Conservation (phyloP, 2,329 filamentous ascomycete species). For the Claviceps spartinae region DNA sequence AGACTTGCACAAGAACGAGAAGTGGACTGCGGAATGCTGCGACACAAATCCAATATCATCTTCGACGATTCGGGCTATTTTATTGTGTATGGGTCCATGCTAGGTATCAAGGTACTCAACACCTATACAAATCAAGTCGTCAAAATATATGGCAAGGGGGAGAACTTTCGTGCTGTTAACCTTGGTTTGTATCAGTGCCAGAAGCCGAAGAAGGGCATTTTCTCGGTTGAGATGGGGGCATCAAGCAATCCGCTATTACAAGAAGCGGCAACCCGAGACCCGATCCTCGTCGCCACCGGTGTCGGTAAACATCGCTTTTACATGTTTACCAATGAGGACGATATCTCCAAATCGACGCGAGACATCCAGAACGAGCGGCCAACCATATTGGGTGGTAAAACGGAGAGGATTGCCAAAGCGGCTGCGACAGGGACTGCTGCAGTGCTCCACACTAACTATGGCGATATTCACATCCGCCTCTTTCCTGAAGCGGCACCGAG, state of each 20-base stretch:
- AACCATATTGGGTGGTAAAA: conserved; percentile 46
- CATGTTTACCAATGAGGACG: conserved; percentile 89
- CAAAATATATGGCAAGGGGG: conserved; percentile 80
- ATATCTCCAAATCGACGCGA: conserved; percentile 68
- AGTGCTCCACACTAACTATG: conserved; percentile 80
- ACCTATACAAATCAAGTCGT: conserved; percentile 88
- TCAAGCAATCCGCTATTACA: conserved; percentile 85
- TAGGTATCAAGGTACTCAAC: conserved; percentile 91
- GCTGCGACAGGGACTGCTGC: conserved; percentile 66
- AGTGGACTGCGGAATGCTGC: conserved; percentile 55
- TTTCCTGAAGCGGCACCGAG: conserved; percentile 90
- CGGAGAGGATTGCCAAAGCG: conserved; percentile 38
- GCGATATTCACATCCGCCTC: conserved; percentile 84
- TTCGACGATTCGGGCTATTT: conserved; percentile 97
- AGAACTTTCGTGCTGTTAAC: conserved; percentile 72
- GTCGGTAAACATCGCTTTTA: conserved; percentile 88
- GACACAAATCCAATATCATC: conserved; percentile 66
- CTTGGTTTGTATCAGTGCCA: conserved; percentile 86
- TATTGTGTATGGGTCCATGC: conserved; percentile 81
- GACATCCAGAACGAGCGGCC: conserved; percentile 95
- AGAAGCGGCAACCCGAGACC: conserved; percentile 81
- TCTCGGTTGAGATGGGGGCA: conserved; percentile 94
- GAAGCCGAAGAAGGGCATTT: conserved; percentile 83
- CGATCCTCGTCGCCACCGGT: conserved; percentile 74
- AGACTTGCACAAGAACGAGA: conserved; percentile 77